A percentile compares a stretch with the other conserved stretches of the same genome.
These are phyloP conservation scores for Pichia sp. DNA, from an alignment of 1,139 yeast species.

Conservation along the genomic window DNA sequence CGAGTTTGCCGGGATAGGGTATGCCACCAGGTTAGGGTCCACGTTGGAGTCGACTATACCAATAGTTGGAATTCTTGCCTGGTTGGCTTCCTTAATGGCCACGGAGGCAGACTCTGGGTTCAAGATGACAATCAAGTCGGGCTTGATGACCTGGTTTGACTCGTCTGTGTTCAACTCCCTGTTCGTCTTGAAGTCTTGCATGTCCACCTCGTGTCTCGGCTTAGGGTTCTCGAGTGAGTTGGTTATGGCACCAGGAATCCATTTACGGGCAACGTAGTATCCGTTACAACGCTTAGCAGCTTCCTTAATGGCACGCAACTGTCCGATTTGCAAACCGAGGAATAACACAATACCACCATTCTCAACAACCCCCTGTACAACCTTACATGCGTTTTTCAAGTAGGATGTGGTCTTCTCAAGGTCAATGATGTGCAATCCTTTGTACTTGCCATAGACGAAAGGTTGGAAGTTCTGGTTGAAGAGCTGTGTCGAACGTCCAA, in stretches of 20 bases:
- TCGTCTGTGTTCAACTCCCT: slow-evolving; percentile 50
- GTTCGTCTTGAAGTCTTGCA: slow-evolving; percentile 58
- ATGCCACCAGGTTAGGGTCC: slow-evolving; percentile 84
- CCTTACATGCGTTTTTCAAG: slow-evolving; percentile 74
- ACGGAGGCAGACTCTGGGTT: slow-evolving; percentile 87
- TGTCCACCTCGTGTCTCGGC: slow-evolving; percentile 64
- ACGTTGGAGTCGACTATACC: slow-evolving; percentile 92
- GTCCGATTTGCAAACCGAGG: slow-evolving; percentile 82
- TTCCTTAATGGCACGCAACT: slow-evolving; percentile 65
- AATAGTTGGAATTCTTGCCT: slow-evolving; percentile 83
- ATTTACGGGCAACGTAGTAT: slow-evolving; percentile 75
- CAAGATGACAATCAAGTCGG: slow-evolving; percentile 80
- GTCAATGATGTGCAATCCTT: slow-evolving; percentile 86
- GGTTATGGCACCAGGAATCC: slow-evolving; percentile 95
- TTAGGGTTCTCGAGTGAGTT: slow-evolving; percentile 75
- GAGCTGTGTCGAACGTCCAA: slow-evolving; percentile 80
- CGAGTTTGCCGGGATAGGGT: slow-evolving; percentile 95
- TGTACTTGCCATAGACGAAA: slow-evolving; percentile 79
- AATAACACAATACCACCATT: slow-evolving; percentile 82
- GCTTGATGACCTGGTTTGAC: slow-evolving; percentile 55
- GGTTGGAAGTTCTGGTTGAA: slow-evolving; percentile 89
- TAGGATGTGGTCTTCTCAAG: slow-evolving; percentile 74
- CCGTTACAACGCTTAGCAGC: slow-evolving; percentile 80
- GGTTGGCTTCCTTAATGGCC: slow-evolving; percentile 77
- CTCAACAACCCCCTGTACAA: slow-evolving; percentile 73